These are phyloP conservation scores for Yamadazyma buinensis DNA, from an alignment of 1,139 yeast species.

Conservation along the genomic window DNA sequence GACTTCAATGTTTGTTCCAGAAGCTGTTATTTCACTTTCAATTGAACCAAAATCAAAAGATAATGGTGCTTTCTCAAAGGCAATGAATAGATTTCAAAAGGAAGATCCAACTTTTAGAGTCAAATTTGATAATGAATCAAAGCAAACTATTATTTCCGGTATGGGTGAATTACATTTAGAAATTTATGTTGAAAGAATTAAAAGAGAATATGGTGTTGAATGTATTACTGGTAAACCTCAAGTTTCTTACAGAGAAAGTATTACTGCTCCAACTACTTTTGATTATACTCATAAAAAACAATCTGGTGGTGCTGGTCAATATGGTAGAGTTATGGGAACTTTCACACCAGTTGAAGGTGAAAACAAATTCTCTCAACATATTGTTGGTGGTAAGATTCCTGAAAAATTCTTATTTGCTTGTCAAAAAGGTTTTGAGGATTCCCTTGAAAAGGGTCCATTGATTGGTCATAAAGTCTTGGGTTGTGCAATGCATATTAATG, in stretches of 20 bases:
- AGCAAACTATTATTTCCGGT: slow-evolving; percentile 95
- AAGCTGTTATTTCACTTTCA: slow-evolving; percentile 92
- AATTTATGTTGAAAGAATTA: slow-evolving; percentile 96
- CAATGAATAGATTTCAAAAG: slow-evolving; percentile 94
- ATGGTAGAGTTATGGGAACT: slow-evolving; percentile 92
- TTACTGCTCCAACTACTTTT: slow-evolving; percentile 68
- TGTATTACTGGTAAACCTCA: slow-evolving; percentile 97
- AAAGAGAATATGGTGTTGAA: slow-evolving; percentile 93
- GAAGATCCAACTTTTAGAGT: slow-evolving; percentile 99
- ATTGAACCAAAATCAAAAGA: slow-evolving; percentile 88
- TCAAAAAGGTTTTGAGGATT: slow-evolving; percentile 92
- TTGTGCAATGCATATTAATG: slow-evolving; percentile 87
- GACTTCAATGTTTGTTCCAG: slow-evolving; percentile 98
- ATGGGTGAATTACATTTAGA: slow-evolving; percentile 98
- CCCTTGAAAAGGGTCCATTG: slow-evolving; percentile 94
- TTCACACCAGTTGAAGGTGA: slow-evolving; percentile 63
- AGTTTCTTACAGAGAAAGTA: slow-evolving; percentile 96
- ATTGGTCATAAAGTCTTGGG: slow-evolving; percentile 94
- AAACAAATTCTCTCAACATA: slow-evolving; percentile 76
- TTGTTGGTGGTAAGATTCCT: slow-evolving; percentile 96
- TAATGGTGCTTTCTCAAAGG: slow-evolving; percentile 83
- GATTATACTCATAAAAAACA: slow-evolving; percentile 97
- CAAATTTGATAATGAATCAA: slow-evolving; percentile 82
- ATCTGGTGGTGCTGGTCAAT: slow-evolving; percentile 99
- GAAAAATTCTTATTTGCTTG: slow-evolving; percentile 94